phyloP scores from a whole-genome alignment of 148 eudicot genomes.

The Camellia japonica region DNA sequence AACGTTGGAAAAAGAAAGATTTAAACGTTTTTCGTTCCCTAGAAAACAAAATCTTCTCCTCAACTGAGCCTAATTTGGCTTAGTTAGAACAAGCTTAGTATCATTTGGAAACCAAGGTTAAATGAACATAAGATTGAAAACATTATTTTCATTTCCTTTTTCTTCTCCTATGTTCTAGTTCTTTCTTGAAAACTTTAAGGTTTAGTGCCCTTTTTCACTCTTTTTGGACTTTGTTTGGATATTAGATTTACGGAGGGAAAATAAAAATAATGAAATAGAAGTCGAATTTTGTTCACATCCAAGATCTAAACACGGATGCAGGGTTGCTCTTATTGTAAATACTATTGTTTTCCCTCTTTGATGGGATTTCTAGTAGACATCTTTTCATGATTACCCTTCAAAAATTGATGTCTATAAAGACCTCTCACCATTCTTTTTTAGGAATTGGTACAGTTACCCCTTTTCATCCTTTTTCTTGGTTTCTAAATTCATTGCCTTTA shows the following conservation, averaged over 20 bases:
- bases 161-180: neutral
- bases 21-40: neutral
- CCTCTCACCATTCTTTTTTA: constrained; percentile 26
- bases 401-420: constrained; percentile 29
- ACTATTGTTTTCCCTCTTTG: constrained; percentile 1
- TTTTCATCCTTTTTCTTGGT: neutral
- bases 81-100: neutral
- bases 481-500: constrained; percentile 1
- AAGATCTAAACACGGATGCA: too few species aligned
- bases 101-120: neutral
- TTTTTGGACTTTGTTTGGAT: too few species aligned
- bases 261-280: too few species aligned
- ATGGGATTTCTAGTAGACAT: neutral
- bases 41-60: neutral
- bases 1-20: neutral
- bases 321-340: too few species aligned
- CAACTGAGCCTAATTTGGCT: neutral
- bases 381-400: constrained; percentile 14
- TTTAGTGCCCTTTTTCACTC: too few species aligned
- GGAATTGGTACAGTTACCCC: neutral
- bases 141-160: neutral
- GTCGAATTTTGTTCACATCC: too few species aligned
- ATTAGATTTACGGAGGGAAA: too few species aligned
- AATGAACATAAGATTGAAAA: too few species aligned
- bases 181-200: neutral